Conservation (phyloP, 345 rosid species). For the Dipteronia dyeriana region DNA sequence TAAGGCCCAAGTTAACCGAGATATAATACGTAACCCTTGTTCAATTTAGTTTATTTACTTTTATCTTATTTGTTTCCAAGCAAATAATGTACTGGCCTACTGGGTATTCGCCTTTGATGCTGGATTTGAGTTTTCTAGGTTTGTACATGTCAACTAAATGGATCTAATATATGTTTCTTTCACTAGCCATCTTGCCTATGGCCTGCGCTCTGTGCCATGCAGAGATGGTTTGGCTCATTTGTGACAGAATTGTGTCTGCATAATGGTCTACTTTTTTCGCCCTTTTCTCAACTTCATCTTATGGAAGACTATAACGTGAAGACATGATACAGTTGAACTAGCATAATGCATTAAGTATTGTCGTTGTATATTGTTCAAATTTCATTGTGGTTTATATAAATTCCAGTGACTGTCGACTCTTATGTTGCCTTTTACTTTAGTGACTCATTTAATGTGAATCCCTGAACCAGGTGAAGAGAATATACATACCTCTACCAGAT, state of each 20-base stretch:
- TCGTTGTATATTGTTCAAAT: background rate
- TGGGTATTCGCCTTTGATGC: background rate
- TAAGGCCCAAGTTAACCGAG: too few species aligned
- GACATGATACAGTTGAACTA: background rate
- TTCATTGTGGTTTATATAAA: background rate
- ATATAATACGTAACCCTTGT: background rate
- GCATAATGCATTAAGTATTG: background rate
- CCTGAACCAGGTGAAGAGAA: slow-evolving; percentile 80
- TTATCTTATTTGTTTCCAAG: background rate
- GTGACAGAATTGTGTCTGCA: background rate
- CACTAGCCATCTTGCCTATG: background rate
- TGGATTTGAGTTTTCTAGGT: slow-evolving; percentile 1
- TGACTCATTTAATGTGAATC: slow-evolving; percentile 16
- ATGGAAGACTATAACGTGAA: background rate
- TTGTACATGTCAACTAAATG: background rate
- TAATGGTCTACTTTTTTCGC: background rate
- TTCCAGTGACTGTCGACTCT: background rate
- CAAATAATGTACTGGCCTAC: background rate
- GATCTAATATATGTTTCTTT: background rate
- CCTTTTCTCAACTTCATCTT: background rate
- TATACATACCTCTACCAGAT: slow-evolving; percentile 88
- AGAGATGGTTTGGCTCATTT: background rate
- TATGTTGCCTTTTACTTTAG: slow-evolving; percentile 5
- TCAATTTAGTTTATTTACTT: background rate
- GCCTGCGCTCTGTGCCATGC: background rate